A percentile compares a stretch with the other conserved stretches of the same genome.
Evolutionary conservation across 2,329 filamentous ascomycete species (phyloP).

Genomic region (Colletotrichum sp.): DNA sequence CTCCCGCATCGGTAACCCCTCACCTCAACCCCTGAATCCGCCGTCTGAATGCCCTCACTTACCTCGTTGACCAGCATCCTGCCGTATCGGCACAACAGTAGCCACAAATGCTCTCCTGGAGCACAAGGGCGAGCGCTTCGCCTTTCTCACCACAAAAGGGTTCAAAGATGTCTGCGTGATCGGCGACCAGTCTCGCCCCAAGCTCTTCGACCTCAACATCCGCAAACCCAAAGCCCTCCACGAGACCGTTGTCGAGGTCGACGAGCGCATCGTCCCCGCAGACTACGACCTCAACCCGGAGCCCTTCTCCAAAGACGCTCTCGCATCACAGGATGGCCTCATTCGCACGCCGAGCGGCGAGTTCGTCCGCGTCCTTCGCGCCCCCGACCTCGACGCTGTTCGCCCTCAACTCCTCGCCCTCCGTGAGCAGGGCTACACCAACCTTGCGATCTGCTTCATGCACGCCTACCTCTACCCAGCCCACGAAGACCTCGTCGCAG

Average conservation of each 20-base stretch:
- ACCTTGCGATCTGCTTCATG: conserved; percentile 67
- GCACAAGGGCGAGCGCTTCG: conserved; percentile 73
- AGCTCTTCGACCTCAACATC: conserved; percentile 75
- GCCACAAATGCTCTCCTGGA: conserved; percentile 79
- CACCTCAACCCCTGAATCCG: not conserved
- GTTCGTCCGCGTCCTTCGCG: conserved; percentile 64
- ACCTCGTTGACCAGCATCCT: conserved; percentile 56
- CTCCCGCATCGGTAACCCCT: conserved; percentile 32
- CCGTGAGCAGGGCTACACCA: conserved; percentile 61
- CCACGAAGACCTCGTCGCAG: conserved; percentile 50
- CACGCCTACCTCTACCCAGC: conserved; percentile 70
- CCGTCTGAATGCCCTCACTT: not conserved
- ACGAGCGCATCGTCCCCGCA: conserved; percentile 74
- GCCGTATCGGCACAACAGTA: conserved; percentile 78
- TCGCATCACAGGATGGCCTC: conserved; percentile 46
- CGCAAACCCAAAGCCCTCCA: conserved; percentile 71
- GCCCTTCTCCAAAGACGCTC: conserved; percentile 51
- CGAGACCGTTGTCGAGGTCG: conserved; percentile 70
- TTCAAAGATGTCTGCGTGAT: conserved; percentile 77
- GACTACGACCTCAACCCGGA: conserved; percentile 71
- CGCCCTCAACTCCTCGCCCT: conserved; percentile 62
- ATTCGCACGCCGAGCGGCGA: conserved; percentile 70
- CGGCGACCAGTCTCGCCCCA: conserved; percentile 74
- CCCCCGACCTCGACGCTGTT: conserved; percentile 55
- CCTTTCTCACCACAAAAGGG: conserved; percentile 71